Evolutionary conservation across 1,284 basidiomycete genomes (phyloP), one percentile per base, ranked within the genome.

Genomic region (Hemileia vastatrix): DNA sequence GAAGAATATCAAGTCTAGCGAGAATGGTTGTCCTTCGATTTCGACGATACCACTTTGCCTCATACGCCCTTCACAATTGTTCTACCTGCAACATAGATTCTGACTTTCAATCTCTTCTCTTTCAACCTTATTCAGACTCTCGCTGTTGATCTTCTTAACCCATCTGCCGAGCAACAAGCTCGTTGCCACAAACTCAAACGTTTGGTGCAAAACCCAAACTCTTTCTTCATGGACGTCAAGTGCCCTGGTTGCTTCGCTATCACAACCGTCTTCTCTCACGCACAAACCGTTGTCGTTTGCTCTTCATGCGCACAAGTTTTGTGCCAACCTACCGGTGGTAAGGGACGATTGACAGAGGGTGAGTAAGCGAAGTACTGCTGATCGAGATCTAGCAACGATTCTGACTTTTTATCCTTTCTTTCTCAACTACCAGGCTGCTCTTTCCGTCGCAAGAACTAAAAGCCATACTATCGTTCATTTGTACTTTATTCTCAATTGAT

Each of bases 141-240:
- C 81, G 91, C 91, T 78, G 80, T 96, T 78, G 95, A 98, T 81
- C 88, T 97, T 78, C 86, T 97, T 78, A 90, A 97, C 86, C 94
- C 92, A 72, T 87, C 90, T 67, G 79, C 83, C 73, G 88, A 92
- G 78, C 80, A 85, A 71, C 87, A 93, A 81, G 86, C 82, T 79
- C 85, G 82, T 80, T 88, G 85, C 79, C 71, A 71, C 68, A 98
- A 98, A 84, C 89, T 97, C 80, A 98, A 98, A 85, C 86, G 93
- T 78, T 86, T 98, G 75, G 95, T 98, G 74, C 95, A 95, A 81
- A 87, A 85, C 67, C 73, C 74, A 66, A 24, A 95, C 81, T 95
- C 92, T 51, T 97, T 93, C 82, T 98, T 97, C 82, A 97, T 98
- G 94, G 95, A 98, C 78, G 93, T 97, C 76, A 98, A 98, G 82